Base-by-base conservation (phyloP, 768 basidiomycete genomes). In the Lactifluus subvellereus region DNA sequence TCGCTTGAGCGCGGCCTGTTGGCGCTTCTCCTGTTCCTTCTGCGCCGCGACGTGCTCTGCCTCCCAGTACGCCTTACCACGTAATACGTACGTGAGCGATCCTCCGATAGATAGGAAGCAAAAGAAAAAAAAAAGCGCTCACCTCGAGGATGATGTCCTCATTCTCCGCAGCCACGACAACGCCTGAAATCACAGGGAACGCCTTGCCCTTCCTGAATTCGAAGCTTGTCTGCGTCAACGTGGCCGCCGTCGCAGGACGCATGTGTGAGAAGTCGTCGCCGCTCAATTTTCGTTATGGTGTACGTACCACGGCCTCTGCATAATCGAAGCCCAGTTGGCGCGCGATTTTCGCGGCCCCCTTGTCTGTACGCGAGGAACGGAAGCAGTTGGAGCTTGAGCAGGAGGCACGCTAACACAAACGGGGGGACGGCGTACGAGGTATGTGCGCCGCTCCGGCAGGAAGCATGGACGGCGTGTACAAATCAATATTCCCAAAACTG, bases 131-230 rank as follows among this genome's bases (percentile, higher is more conserved):
- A 35, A 16, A 2, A 0, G 11, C 4, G 58, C 72, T 56, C 72
- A 89, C 95, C 77, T 96, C 91, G 32, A 94, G 74, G 16, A 98
- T 70, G 4, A 80, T 72, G 1, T 78, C 76, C 71, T 93, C 89
- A 66, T 91, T 84, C 73, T 95, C 94, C 43, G 79, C 79, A 16
- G 95, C 91, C 32, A 93, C 79, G 32, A 98, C 94, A 2, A 99
- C 80, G 11, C 96, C 96, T 57, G 86, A 83, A 37, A 96, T 77
- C 62, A 92, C 78, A 4, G 96, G 96, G 62, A 84, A 84, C 0
- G 97, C 96, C 55, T 88, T 82, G 37, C 91, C 87, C 73, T 95
- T 94, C 71, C 86, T 92, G 77, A 98, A 99, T 74, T 98, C 96
- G 73, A 98, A 99, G 14, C 94, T 90, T 61, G 87, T 93, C 95